Base-by-base conservation (phyloP, 2,329 filamentous ascomycete species). In the Paecilomyces dactylethromorphus region DNA sequence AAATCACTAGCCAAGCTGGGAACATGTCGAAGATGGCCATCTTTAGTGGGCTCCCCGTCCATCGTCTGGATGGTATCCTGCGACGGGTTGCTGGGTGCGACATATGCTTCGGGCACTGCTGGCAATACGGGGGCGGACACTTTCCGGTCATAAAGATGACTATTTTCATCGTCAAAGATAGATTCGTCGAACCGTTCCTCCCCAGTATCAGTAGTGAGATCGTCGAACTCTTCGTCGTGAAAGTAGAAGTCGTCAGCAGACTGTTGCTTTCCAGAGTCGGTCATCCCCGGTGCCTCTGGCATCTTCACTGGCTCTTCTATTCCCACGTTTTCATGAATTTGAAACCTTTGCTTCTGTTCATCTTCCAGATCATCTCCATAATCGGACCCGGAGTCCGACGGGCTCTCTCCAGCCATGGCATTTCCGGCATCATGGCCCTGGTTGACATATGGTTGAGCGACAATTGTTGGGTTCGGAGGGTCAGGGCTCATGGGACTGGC, bases 81-180 rank as follows among this genome's bases (percentile, higher is more conserved):
- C 12, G 58, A 29, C 3, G 49, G 33, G 45, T 58, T 63, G 32
- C 62, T 56, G 21, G 33, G 50, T 6, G 22, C 55, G 15, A 52
- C 51, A 5, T 24, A 52, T 6, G 50, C 49, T 24, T 60, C 61
- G 7, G 39, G 56, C 29, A 49, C 61, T 53, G 32, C 39, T 29
- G 57, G 52, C 13, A 26, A 12, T 12, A 26, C 50, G 8, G 45
- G 22, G n/a, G 61, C 59, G 22, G 65, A 65, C 35, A 61, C 63
- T 55, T 76, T 76, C 24, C 72, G 66, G 35, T 75, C 74, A 60
- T 78, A 79, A 12, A 78, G 63, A 60, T 77, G 72, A 56, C 76
- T 76, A 11, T 67, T 74, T 45, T 76, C 76, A 59, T 81, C 78
- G 60, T 81, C 79, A 54, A 81, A 79, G 10, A 79, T 73, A 8